These are phyloP conservation scores for Pseudophaeomoniella oleicola DNA, from an alignment of 2,329 filamentous ascomycete genomes.

Conservation along the genomic window DNA sequence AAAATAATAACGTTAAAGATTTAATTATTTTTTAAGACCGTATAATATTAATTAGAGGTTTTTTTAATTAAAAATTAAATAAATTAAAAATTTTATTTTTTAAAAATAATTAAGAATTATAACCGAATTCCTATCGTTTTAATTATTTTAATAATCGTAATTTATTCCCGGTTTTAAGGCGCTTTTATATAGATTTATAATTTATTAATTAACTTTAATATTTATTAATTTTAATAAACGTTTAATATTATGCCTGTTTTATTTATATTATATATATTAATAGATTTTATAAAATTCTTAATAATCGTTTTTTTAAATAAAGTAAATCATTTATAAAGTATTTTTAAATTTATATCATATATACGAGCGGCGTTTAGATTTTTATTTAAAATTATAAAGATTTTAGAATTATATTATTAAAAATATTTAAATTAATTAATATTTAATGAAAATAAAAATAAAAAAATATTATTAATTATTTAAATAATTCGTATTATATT, in stretches of 20 bases:
- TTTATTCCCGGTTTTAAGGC: constrained; percentile 7
- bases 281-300: constrained; percentile 4
- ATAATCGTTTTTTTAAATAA: too few relatives aligned
- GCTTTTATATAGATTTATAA: constrained; percentile 3
- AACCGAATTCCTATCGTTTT: constrained; percentile 4
- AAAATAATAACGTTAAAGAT: constrained; percentile 8
- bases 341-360: too few relatives aligned
- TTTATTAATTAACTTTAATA: constrained; percentile 3
- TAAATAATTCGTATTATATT: too few relatives aligned
- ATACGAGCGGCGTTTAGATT: too few relatives aligned
- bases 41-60: constrained; percentile 8
- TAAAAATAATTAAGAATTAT: constrained; percentile 11
- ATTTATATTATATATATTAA: constrained; percentile 11
- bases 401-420: too few relatives aligned
- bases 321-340: too few relatives aligned
- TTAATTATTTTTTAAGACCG: constrained; percentile 10
- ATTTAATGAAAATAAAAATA: too few relatives aligned
- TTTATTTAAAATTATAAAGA: too few relatives aligned
- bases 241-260: constrained; percentile 5
- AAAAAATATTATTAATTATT: too few relatives aligned
- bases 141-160: constrained; percentile 9
- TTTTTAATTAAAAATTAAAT: constrained; percentile 8
- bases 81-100: constrained; percentile 8
- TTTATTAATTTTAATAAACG: constrained; percentile 4
- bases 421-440: too few relatives aligned